Evolutionary conservation across 2,329 filamentous ascomycete species (phyloP).

Genomic region (Fusarium pseudograminearum): DNA sequence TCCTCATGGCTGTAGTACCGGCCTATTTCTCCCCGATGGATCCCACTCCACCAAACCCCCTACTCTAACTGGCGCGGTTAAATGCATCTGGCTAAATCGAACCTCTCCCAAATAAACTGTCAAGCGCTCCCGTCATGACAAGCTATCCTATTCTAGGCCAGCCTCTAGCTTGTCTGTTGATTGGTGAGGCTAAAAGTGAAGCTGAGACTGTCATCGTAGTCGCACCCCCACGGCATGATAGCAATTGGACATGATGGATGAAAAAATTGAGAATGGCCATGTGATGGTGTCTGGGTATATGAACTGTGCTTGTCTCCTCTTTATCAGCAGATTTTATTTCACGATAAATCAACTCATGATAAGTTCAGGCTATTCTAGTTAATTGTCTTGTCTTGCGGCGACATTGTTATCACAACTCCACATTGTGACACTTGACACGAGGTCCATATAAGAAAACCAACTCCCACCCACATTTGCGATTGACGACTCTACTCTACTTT

Average conservation of each 20-base stretch:
- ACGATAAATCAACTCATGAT: constrained; percentile 19
- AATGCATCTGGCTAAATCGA: constrained; percentile 20
- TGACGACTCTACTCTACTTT: constrained; percentile 18
- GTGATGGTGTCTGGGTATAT: constrained; percentile 39
- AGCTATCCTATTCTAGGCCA: constrained; percentile 4
- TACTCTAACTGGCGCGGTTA: constrained; percentile 35
- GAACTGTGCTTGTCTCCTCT: constrained; percentile 27
- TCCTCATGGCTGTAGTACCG: constrained; percentile 5
- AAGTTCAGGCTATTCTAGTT: constrained; percentile 27
- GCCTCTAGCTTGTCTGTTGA: constrained; percentile 21
- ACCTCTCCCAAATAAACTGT: background rate
- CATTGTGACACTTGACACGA: constrained; percentile 6
- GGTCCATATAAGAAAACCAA: constrained; percentile 36
- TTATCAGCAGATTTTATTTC: constrained; percentile 41
- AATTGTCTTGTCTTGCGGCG: background rate
- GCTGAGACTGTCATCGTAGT: background rate
- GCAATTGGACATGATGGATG: constrained; percentile 5
- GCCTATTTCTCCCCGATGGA: constrained; percentile 33
- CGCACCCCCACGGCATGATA: background rate
- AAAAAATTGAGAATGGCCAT: constrained; percentile 17
- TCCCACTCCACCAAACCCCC: constrained; percentile 14
- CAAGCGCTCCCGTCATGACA: constrained; percentile 44
- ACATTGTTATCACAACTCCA: constrained; percentile 29
- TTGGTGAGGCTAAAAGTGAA: constrained; percentile 37
- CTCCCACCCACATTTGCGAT: constrained; percentile 25